Percentiles rank a stretch among this genome's conserved stretches.
Evolutionary conservation across 768 basidiomycete species (phyloP).

Genomic region (Leccinum disarticulatum): DNA sequence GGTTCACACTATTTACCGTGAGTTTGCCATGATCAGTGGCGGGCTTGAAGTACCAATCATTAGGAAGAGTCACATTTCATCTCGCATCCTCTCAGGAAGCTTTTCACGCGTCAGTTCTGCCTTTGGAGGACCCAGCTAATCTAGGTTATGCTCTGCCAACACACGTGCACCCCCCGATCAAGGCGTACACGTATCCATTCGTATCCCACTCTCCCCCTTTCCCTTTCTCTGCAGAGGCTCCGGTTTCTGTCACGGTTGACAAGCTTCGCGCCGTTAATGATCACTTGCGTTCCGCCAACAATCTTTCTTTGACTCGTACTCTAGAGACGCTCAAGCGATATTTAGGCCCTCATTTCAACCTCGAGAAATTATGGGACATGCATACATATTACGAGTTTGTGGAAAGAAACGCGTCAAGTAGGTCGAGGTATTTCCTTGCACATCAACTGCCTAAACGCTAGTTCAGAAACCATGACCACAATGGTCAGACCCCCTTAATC

Average conservation of each 20-base stretch:
- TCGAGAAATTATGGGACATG: conserved; percentile 48
- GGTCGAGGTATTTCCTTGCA: conserved; percentile 9
- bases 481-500: conserved; percentile 30
- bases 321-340: conserved; percentile 36
- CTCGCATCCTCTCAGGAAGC: conserved; percentile 37
- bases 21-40: background rate
- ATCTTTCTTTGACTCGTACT: conserved; percentile 39
- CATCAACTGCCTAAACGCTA: background rate
- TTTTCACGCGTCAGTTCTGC: conserved; percentile 32
- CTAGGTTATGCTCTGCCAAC: conserved; percentile 25
- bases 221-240: conserved; percentile 34
- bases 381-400: conserved; percentile 47
- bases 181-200: conserved; percentile 37
- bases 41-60: background rate
- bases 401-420: conserved; percentile 40
- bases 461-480: conserved; percentile 42
- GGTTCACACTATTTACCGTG: conserved; percentile 31
- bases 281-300: conserved; percentile 38
- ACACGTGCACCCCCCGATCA: conserved; percentile 28
- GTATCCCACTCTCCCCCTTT: conserved; percentile 38
- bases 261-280: conserved; percentile 27
- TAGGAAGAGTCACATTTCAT: conserved; percentile 35
- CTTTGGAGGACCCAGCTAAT: conserved; percentile 23
- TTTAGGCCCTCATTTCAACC: conserved; percentile 43
- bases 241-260: conserved; percentile 25